Evolutionary conservation across 2,329 filamentous ascomycete species (phyloP), one percentile per base, ranked within the genome.

Genomic region (Diaporthe amygdali): DNA sequence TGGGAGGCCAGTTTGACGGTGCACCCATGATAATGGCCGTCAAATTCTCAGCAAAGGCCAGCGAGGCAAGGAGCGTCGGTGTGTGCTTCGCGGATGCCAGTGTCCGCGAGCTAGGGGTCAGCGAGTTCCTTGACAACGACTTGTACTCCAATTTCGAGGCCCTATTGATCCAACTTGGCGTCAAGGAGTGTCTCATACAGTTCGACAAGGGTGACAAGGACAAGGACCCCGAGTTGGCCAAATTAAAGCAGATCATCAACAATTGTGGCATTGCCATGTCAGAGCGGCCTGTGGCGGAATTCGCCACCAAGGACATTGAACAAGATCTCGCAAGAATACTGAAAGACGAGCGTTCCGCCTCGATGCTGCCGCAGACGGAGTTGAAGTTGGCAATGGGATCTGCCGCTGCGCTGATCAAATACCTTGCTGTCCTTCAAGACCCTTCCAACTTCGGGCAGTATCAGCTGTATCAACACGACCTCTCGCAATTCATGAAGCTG

Each of bases 91-190:
- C 96, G 9, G 96, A 99, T 85, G 96, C 97, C 1, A 98, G 94
- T 75, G 96, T 98, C 32, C 89, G 96, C 66, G 96, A 99, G 84
- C 88, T 99, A 2, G 96, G 96, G 10, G 95, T 99, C 68, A 97
- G 94, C 85, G 97, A 99, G 79, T 99, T 99, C 75, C 89, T 97
- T n/a, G 96, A 99, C 86, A 99, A 98, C 78, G 96, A 99, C 79
- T 87, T 98, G 12, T 99, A 97, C 84, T 98, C 96, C 66, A 99
- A 99, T 81, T 97, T 99, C 75, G 96, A 99, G 83, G 95, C 95
- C 3, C 87, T 99, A 22, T 89, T 99, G 66, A 99, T 99, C 75
- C 97, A 99, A 79, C 90, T 99, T 3, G 96, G 96, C 7, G 94
- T 98, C 25, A 96, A 95, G 79, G 96, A 99, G 81, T 98, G 95